These are phyloP conservation scores for Hemisphaericaspora xylanilytica DNA, from an alignment of 1,139 yeast genomes.

Conservation along the genomic window DNA sequence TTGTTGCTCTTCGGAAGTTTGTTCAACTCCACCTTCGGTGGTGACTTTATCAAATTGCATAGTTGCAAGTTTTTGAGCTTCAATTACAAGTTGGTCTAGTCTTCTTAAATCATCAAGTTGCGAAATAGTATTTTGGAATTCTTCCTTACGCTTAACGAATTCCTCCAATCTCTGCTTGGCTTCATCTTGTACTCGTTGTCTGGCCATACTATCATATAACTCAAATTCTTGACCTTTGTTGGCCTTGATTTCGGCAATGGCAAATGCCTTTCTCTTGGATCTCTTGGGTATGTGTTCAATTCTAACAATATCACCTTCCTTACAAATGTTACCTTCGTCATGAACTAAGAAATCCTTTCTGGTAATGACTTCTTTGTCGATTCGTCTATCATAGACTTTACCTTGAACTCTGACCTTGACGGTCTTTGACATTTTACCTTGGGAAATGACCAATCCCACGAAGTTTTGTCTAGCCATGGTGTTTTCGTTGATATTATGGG, in stretches of 20 bases:
- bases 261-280: slow-evolving; percentile 79
- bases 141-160: slow-evolving; percentile 46
- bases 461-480: slow-evolving; percentile 88
- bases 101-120: slow-evolving; percentile 49
- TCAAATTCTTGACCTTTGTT: slow-evolving; percentile 93
- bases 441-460: slow-evolving; percentile 89
- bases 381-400: slow-evolving; percentile 61
- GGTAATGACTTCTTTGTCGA: slow-evolving; percentile 73
- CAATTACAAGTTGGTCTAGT: slow-evolving; percentile 34
- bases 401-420: slow-evolving; percentile 88
- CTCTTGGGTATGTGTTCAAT: slow-evolving; percentile 88
- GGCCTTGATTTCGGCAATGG: slow-evolving; percentile 89
- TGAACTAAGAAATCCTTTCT: slow-evolving; percentile 88
- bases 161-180: slow-evolving; percentile 52
- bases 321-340: slow-evolving; percentile 87
- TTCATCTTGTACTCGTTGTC: slow-evolving; percentile 58
- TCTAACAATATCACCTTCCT: slow-evolving; percentile 94
- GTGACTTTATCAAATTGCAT: slow-evolving; percentile 16
- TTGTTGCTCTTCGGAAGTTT: neutral
- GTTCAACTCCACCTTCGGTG: neutral
- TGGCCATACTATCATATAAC: slow-evolving; percentile 71
- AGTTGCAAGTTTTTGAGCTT: slow-evolving; percentile 33
- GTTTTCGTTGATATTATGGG: too few relatives aligned
- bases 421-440: slow-evolving; percentile 94
- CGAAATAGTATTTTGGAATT: slow-evolving; percentile 34